Percentiles rank a stretch among this genome's conserved stretches.
phyloP scores from a whole-genome alignment of 805 yeast species.

The Starmerella potacharoeniae region DNA sequence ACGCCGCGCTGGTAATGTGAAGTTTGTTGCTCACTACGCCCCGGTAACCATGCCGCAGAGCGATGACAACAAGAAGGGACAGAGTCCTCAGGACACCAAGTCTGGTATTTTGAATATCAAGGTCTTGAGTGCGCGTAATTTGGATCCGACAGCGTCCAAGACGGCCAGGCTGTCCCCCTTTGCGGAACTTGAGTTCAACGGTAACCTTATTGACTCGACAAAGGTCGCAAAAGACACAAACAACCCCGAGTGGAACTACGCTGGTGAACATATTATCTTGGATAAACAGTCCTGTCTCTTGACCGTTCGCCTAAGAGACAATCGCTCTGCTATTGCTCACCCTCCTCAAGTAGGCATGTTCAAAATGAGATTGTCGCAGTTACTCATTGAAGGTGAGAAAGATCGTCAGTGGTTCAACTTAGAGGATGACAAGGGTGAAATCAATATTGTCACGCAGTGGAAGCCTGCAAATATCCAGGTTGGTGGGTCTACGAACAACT shows the following conservation, averaged over 20 bases:
- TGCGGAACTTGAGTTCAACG: constrained; percentile 60
- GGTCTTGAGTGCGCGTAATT: constrained; percentile 49
- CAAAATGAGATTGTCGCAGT: constrained; percentile 41
- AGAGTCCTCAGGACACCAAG: constrained; percentile 69
- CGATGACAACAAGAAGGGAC: constrained; percentile 41
- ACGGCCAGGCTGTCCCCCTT: constrained; percentile 50
- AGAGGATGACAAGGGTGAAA: constrained; percentile 54
- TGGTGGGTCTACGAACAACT: constrained; percentile 63
- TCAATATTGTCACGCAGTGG: constrained; percentile 63
- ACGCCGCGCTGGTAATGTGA: constrained; percentile 65
- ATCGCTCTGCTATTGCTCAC: constrained; percentile 40
- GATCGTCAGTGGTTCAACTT: constrained; percentile 71
- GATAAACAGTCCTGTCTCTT: constrained; percentile 63
- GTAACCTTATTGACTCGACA: constrained; percentile 48
- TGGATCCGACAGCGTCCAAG: constrained; percentile 31
- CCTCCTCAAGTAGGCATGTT: constrained; percentile 50
- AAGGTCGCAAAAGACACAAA: constrained; percentile 47
- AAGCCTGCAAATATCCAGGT: constrained; percentile 62
- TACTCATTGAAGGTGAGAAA: constrained; percentile 67
- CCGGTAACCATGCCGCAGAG: constrained; percentile 48
- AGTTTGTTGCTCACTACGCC: constrained; percentile 60
- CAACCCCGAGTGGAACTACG: constrained; percentile 54
- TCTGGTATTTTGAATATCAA: constrained; percentile 79
- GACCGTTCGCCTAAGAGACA: constrained; percentile 54
- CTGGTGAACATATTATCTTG: constrained; percentile 55